phyloP scores from a whole-genome alignment of 345 rosid genomes.

The Gossypium bickii region DNA sequence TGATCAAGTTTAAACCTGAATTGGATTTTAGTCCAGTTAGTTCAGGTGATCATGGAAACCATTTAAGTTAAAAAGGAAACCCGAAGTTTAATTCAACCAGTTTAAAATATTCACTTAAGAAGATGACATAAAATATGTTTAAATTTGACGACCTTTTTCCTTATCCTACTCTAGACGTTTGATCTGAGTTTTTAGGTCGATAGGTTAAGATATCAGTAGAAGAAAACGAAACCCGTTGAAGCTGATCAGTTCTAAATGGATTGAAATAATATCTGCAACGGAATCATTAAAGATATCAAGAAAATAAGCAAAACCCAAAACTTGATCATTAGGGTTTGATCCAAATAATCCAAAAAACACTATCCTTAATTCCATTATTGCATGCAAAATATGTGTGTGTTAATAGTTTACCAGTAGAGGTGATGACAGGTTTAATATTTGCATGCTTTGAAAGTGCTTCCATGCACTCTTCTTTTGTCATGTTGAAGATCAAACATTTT shows the following conservation, averaged over 20 bases:
- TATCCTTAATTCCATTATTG: not conserved
- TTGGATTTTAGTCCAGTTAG: not conserved
- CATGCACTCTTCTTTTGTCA: conserved; percentile 92
- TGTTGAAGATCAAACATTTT: conserved; percentile 80
- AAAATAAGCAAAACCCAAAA: not conserved
- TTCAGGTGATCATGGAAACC: not conserved
- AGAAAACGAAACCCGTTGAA: not conserved
- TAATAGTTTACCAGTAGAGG: conserved; percentile 62
- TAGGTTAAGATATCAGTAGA: not conserved
- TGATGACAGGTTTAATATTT: conserved; percentile 79
- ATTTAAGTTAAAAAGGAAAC: not conserved
- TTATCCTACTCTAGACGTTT: not conserved
- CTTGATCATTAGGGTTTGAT: not conserved
- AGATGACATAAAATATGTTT: not conserved
- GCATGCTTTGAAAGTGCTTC: conserved; percentile 94
- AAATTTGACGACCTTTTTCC: not conserved
- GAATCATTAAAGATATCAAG: not conserved
- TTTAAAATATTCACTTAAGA: not conserved
- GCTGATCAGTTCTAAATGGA: too few relatives aligned
- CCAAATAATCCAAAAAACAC: not conserved
- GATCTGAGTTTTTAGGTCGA: not conserved
- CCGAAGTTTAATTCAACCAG: not conserved
- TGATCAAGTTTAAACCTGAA: not conserved
- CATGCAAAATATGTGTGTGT: not conserved
- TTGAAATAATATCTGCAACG: not conserved